A percentile compares a stretch with the other conserved stretches of the same genome.
These are phyloP conservation scores for Prototheca wickerhamii DNA, from an alignment of 163 green algal species.

Conservation along the genomic window DNA sequence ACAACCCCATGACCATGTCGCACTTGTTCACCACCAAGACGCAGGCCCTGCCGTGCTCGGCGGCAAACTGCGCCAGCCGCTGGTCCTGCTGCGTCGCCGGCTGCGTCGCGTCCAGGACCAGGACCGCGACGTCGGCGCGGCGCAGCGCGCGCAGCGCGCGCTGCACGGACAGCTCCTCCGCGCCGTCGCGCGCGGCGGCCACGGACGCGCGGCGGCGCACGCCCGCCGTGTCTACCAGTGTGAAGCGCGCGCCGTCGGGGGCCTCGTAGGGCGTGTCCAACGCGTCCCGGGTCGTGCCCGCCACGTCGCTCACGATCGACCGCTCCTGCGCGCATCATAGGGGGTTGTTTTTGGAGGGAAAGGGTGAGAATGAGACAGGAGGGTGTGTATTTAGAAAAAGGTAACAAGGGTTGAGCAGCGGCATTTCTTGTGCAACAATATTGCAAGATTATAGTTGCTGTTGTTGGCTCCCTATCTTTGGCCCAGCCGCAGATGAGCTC, in stretches of 20 bases:
- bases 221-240: constrained; percentile 94
- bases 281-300: constrained; percentile 90
- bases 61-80: constrained; percentile 55
- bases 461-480: too few species aligned
- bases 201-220: constrained; percentile 70
- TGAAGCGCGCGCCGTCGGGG: constrained; percentile 54
- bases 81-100: constrained; percentile 76
- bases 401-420: too few species aligned
- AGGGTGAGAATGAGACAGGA: too few species aligned
- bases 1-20: constrained; percentile 73
- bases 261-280: constrained; percentile 75
- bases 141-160: constrained; percentile 73
- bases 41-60: constrained; percentile 58
- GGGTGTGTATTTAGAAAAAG: too few species aligned
- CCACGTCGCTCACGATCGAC: constrained; percentile 87
- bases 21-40: constrained; percentile 98
- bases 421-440: too few species aligned
- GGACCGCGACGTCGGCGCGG: constrained; percentile 72
- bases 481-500: too few species aligned
- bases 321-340: constrained; percentile 58
- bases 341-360: too few species aligned
- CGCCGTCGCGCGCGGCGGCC: constrained; percentile 56
- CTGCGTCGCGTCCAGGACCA: constrained; percentile 78
- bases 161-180: constrained; percentile 78
- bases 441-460: too few species aligned